These are phyloP conservation scores for Gnomoniopsis smithogilvyi DNA, from an alignment of 2,329 filamentous ascomycete species.

Conservation along the genomic window DNA sequence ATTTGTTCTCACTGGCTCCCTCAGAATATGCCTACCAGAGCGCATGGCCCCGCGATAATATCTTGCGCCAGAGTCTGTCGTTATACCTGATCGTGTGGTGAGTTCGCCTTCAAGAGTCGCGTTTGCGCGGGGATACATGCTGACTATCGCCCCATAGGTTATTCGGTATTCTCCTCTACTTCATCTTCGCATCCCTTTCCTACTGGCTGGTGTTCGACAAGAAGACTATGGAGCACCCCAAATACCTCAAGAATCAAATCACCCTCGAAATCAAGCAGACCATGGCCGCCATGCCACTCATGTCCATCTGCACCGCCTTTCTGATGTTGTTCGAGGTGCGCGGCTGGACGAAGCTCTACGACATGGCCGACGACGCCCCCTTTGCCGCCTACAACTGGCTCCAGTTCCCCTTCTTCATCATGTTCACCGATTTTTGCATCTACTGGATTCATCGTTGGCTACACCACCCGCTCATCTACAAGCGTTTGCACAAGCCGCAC, in stretches of 20 bases:
- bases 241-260: constrained; percentile 93
- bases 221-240: constrained; percentile 81
- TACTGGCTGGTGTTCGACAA: constrained; percentile 93
- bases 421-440: constrained; percentile 86
- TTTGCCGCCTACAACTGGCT: constrained; percentile 73
- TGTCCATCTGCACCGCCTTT: constrained; percentile 77
- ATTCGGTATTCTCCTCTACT: constrained; percentile 83
- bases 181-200: constrained; percentile 75
- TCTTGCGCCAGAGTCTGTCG: constrained; percentile 69
- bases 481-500: constrained; percentile 89
- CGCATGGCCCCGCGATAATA: constrained; percentile 72
- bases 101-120: constrained; percentile 22
- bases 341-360: constrained; percentile 85
- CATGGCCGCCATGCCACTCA: constrained; percentile 71
- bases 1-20: constrained; percentile 67
- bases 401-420: constrained; percentile 85
- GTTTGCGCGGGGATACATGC: not conserved
- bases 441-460: constrained; percentile 89
- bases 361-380: constrained; percentile 70
- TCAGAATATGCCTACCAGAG: constrained; percentile 77
- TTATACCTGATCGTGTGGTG: constrained; percentile 88
- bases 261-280: constrained; percentile 81
- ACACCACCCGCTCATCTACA: constrained; percentile 80
- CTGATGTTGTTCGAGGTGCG: constrained; percentile 81
- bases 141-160: constrained; percentile 55